Evolutionary conservation across 768 basidiomycete genomes (phyloP), one percentile per base, ranked within the genome.

Genomic region (Leccinellum albellum): DNA sequence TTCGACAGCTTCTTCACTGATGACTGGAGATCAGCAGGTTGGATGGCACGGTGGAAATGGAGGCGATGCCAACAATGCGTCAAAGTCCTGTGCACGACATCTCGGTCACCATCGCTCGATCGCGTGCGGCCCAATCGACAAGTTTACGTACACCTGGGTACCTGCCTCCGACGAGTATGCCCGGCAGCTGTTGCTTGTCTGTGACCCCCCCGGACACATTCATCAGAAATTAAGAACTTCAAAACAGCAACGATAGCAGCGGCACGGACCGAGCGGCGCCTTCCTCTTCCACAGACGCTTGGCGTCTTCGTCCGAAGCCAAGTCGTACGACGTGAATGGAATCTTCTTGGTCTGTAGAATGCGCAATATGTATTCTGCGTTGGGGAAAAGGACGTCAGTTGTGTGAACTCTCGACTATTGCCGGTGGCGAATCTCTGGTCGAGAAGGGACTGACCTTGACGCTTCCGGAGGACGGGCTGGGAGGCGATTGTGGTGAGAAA

Each of bases 401-500:
- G 29, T 21, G 33, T 49, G 46, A 50, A 13, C 33, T 21, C 20
- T 55, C 20, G 20, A 50, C 13, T 40, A 15, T 4, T 9, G 13
- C 32, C 32, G n/a, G 0, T 37, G 37, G 37, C 37, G 37, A 2
- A 37, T 37, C 37, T 2, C 37, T 37, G 37, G 37, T 37, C 37
- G n/a, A 37, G 37, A 37, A 37, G 40, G 31, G 8, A 60, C 70
- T 31, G 46, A 86, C 91, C 90, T 82, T 94, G 91, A 24, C 89
- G 84, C 63, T 88, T 84, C 61, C 91, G 78, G 58, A 94, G 78
- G 51, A 82, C 80, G 1, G 88, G 84, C 66, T 91, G 87, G 49
- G 89, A 89, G 3, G 87, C 88, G 61, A 94, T 93, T 15, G 92
- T 94, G n/a, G 92, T 94, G 54, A 93, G 79, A 70, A 91, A 93